Conservation (phyloP, 306 rosid genomes). For the Fragaria nilgerrensis region DNA sequence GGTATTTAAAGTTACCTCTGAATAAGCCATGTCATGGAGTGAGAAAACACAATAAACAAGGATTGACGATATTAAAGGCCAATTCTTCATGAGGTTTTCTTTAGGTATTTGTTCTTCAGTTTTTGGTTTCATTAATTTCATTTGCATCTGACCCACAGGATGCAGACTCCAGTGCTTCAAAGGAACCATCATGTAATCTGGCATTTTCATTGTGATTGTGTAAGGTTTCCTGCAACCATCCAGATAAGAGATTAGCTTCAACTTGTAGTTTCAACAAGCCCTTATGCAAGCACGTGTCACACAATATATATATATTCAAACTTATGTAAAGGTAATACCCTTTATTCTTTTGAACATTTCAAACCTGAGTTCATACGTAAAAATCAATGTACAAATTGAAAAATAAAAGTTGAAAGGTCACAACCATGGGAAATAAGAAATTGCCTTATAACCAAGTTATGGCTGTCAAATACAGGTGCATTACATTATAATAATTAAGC, state of each 20-base stretch:
- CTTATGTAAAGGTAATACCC: no score
- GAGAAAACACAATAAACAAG: conserved; percentile 56
- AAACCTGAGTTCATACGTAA: no score
- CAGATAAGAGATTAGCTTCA: not conserved
- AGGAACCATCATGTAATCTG: conserved; percentile 24
- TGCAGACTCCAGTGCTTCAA: conserved; percentile 53
- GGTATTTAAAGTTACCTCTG: conserved; percentile 54
- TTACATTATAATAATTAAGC: not conserved
- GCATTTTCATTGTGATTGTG: conserved; percentile 45
- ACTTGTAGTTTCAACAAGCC: not conserved
- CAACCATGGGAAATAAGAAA: not conserved
- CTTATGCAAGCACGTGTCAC: not conserved
- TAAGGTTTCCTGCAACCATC: conserved; percentile 65
- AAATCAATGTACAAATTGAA: no score
- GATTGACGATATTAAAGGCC: conserved; percentile 87
- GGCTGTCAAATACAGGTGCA: not conserved
- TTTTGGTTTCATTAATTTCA: conserved; percentile 17
- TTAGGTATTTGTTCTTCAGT: conserved; percentile 21
- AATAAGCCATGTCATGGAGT: conserved; percentile 80
- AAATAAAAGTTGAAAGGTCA: no score
- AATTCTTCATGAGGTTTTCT: conserved; percentile 61
- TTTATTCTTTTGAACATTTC: no score
- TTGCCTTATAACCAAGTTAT: not conserved
- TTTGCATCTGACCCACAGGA: conserved; percentile 16
- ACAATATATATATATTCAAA: no score